Evolutionary conservation across 2,329 filamentous ascomycete species (phyloP), one percentile per base, ranked within the genome.

Genomic region (Fusarium pseudograminearum): DNA sequence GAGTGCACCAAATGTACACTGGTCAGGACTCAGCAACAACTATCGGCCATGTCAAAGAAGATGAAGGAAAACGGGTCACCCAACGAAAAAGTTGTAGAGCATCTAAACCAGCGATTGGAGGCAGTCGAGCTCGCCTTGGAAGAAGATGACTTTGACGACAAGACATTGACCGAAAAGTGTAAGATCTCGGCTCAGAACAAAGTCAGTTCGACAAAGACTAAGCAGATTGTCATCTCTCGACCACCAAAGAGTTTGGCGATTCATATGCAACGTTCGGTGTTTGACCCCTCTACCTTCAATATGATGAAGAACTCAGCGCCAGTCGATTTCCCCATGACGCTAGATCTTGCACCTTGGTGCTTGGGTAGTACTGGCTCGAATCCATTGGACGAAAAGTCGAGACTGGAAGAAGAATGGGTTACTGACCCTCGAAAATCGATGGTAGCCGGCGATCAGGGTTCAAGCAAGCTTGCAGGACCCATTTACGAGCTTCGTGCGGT

Each of bases 1-100:
- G 91, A 98, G 76, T 99, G 96, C 78, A 88, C 90, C 18, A 97
- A 95, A 74, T 99, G 96, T 79, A 97, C 95, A 0, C 85, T 98
- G 3, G 79, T 94, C 11, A 86, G 86, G 57, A 81, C 82, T 20
- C 82, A 84, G 59, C 77, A 78, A 11, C 77, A 87, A 2, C 77
- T 90, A 48, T 80, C 78, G 2, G 82, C 80, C 11, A 74, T 90
- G 2, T 72, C 86, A 3, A 78, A 83, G 22, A 80, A 78, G 61
- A 76, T 80, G 42, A 77, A 77, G 34, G 76, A 78, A 2, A 72
- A 73, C 1, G 76, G 74, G 2, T 66, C 74, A 12, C 80, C 83
- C 22, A 82, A 85, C 12, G 84, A 87, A 56, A 80, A 83, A 36
- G 79, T 91, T 57, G 80, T 86, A 16, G 82, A 86, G 61, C 82